Evolutionary conservation across 2,329 filamentous ascomycete species (phyloP), one percentile per base, ranked within the genome.

Genomic region (Xylariaceae sp.): DNA sequence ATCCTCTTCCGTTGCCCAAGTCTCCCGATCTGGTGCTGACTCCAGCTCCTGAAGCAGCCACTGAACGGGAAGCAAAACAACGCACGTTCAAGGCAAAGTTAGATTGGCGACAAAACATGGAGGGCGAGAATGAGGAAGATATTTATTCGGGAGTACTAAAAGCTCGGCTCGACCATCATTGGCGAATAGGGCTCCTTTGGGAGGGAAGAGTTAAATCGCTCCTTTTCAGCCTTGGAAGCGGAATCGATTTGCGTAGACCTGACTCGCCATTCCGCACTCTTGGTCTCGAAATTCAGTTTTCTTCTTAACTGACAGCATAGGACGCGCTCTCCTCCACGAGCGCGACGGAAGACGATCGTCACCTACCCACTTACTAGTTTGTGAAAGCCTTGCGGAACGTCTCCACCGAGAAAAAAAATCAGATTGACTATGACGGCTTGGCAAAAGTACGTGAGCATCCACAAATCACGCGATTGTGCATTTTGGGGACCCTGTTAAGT

Each of bases 181-280:
- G 91, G 77, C 87, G 88, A 64, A 85, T 97, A 56, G 90, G 92
- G 0, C 73, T 97, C 54, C 76, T 97, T 18, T 99, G 94, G 93
- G 93, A 97, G 73, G 92, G 93, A 1, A 83, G 92, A 57, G 84
- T 95, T 61, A 96, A 97, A 77, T 93, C 96, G 66, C 77, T 99
- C 60, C 81, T 99, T 59, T 95, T 97, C 72, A 96, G 91, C 67
- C 80, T 96, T 48, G 94, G 94, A 8, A 90, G 91, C 59, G 90
- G 86, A 54, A 85, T 99, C 57, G 92, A 96, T 71, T 80, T 94
- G 69, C 86, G 85, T 69, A 85, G 84, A 68, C 79, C 86, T 64
- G 89, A 92, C 71, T 87, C 89, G 69, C 88, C 90, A 45, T 88
- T 94, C 69, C 83, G 88, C 62, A 88, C 84, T 4, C 78, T 94